Base-by-base conservation (phyloP, 1,284 basidiomycete genomes). In the Ustilago nuda region DNA sequence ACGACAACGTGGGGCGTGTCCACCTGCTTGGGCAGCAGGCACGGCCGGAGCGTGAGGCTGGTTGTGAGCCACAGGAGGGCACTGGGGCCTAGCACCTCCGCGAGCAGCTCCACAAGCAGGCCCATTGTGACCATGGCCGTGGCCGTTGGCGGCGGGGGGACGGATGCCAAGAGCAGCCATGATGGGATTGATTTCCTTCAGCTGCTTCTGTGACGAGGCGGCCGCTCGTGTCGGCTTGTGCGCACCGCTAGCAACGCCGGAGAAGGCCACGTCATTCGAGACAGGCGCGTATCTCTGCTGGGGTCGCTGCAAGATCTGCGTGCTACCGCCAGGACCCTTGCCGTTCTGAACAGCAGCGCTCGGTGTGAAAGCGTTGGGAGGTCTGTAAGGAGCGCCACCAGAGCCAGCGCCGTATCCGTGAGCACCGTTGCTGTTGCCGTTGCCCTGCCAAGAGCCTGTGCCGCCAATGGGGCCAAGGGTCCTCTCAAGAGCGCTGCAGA, bases 131-230 rank as follows among this genome's bases (percentile, higher is more conserved):
- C 57, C 61, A 30, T 63, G 35, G 37, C 60, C 57, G 54, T 59
- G 70, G 13, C 41, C 53, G 23, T 56, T 58, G 12, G 52, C 46
- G 36, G 62, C 58, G n/a, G 66, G 72, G 27, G 64, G 68, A 6
- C 68, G 64, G n/a, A 76, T 73, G 32, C 71, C 67, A 19, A 77
- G 71, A 30, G 71, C 71, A n/a, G 75, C 75, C 67, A 77, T 73
- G 51, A 77, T 57, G 15, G 75, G 75, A 56, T 73, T 73, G 61
- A 77, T 73, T 56, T 70, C 61, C 33, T 70, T 56, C 11, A 76
- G 58, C 64, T 61, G 61, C 17, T 39, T 51, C 19, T 46, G 48
- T 2, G 62, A 43, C 4, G 70, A 56, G 11, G 61, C 61, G 9
- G 68, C 69, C 39, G 63, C 55, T 8, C 53, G 52, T 7, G 70